Evolutionary conservation across 257 asterid genomes (phyloP), one percentile per base, ranked within the genome.

Genomic region (Lithospermum erythrorhizon): DNA sequence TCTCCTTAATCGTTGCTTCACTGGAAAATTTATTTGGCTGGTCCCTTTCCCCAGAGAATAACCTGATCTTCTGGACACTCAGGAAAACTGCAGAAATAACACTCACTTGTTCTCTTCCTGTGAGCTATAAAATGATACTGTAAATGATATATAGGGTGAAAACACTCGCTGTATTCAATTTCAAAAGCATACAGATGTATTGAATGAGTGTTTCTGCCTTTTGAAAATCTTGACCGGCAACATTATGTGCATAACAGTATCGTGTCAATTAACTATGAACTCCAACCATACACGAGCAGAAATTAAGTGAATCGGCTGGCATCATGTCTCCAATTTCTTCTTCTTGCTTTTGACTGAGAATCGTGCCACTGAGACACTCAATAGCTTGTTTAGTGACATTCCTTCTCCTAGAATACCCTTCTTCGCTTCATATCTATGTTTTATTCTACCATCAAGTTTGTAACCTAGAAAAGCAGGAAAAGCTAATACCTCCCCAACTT

Each of bases 391-490:
- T 49, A 89, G 82, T 5, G 95, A 89, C 93, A 89, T 69, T 57
- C 89, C 87, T 70, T 84, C 93, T 6, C 94, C 95, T 24, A 78
- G 59, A 58, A 72, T 73, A 70, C 83, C 73, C 65, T 70, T 81
- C 72, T 60, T 83, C 21, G 68, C 85, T 75, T 87, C 97, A 54
- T 74, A 89, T 73, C 95, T 83, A 60, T 84, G 97, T 72, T 84
- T 89, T 23, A 89, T 89, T 61, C 93, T 81, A 17, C 80, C 82
- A 53, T 89, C 93, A 45, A 89, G 90, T 76, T 84, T 84, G 70
- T 89, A 89, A 35, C 97, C 97, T 19, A 90, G 96, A 75, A 84
- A 90, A 20, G 95, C 95, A 55, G 97, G 96, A 65, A 90, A 90
- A 23, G 87, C 76, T 85, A 87, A 51, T 24, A 90, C 59, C 74